phyloP scores from a whole-genome alignment of 306 rosid genomes.

The Betula pendula region DNA sequence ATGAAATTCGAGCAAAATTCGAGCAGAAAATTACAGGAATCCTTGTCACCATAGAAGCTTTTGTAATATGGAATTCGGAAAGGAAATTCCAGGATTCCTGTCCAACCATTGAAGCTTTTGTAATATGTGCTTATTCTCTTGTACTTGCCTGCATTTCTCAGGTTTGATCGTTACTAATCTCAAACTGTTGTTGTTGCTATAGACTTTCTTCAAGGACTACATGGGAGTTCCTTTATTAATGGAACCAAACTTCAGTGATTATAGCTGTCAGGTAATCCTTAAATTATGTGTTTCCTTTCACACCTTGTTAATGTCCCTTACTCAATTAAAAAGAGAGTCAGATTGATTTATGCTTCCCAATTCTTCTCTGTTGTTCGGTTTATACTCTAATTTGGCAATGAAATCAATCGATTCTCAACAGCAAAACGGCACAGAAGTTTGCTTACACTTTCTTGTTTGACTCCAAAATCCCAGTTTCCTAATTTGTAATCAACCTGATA shows the following conservation, averaged over 20 bases:
- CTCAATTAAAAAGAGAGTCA: neutral
- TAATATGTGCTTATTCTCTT: neutral
- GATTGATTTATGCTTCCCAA: neutral
- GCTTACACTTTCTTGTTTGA: neutral
- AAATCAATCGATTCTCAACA: neutral
- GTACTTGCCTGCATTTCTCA: constrained; percentile 7
- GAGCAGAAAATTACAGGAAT: too few relatives aligned
- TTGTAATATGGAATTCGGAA: too few relatives aligned
- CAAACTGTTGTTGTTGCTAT: constrained; percentile 18
- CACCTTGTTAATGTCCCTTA: neutral
- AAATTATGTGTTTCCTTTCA: neutral
- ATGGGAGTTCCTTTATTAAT: constrained; percentile 86
- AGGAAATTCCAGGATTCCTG: too few relatives aligned
- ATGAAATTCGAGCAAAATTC: too few relatives aligned
- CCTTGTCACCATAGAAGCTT: too few relatives aligned
- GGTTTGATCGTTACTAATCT: constrained; percentile 16
- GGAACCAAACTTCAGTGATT: constrained; percentile 90
- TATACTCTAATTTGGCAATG: neutral
- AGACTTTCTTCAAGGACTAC: constrained; percentile 84
- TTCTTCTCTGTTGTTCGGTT: neutral
- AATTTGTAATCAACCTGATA: too few relatives aligned
- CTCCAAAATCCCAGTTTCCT: neutral
- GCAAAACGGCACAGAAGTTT: neutral
- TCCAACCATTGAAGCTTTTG: neutral
- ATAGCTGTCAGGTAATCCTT: constrained; percentile 79